These are phyloP conservation scores for Melampsora americana DNA, from an alignment of 1,284 basidiomycete genomes.

Conservation along the genomic window DNA sequence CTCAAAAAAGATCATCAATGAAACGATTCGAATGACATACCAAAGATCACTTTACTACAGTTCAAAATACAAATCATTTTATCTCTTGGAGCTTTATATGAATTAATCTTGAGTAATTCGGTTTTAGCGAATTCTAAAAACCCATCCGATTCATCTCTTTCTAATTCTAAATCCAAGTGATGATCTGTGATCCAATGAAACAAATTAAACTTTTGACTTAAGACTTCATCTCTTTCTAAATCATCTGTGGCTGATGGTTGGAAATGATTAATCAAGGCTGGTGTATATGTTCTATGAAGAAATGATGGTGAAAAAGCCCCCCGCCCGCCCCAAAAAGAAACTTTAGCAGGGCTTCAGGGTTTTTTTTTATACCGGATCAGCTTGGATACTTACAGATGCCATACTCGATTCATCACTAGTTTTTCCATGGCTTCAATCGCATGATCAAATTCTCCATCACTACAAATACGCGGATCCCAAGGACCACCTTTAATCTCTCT, in stretches of 20 bases:
- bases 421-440: constrained; percentile 99
- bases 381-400: constrained; percentile 58
- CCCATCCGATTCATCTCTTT: constrained; percentile 63
- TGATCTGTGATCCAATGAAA: constrained; percentile 85
- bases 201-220: constrained; percentile 82
- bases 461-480: constrained; percentile 47
- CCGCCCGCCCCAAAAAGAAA: no score
- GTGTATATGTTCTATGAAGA: constrained; percentile 61
- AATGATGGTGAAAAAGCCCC: neutral
- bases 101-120: constrained; percentile 94
- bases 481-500: constrained; percentile 59
- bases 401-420: constrained; percentile 95
- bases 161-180: constrained; percentile 73
- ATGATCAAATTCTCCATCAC: constrained; percentile 85
- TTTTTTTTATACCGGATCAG: neutral
- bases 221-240: constrained; percentile 84
- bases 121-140: constrained; percentile 92
- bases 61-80: constrained; percentile 97
- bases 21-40: constrained; percentile 63
- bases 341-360: constrained; percentile 52
- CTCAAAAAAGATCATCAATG: no score
- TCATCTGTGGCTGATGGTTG: constrained; percentile 75
- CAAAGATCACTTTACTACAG: constrained; percentile 98
- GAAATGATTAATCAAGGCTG: constrained; percentile 58
- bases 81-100: constrained; percentile 96